Conservation (phyloP, 2,329 filamentous ascomycete genomes). For the Lecanosticta acicola region DNA sequence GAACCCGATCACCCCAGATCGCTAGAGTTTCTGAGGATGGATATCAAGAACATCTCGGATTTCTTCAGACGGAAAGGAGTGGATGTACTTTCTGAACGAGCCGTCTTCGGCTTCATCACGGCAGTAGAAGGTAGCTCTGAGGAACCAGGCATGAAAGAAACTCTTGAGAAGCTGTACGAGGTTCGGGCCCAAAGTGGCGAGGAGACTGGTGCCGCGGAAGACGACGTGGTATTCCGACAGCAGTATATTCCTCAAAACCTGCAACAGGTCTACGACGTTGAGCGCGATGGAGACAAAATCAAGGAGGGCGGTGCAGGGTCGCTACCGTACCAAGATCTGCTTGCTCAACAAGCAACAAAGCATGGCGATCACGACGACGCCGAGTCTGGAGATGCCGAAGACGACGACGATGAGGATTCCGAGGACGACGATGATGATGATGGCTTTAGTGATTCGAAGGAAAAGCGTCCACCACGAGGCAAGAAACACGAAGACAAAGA, state of each 20-base stretch:
- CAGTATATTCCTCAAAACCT: constrained; percentile 96
- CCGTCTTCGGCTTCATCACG: constrained; percentile 80
- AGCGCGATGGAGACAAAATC: constrained; percentile 78
- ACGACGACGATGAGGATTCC: constrained; percentile 34
- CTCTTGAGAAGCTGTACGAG: constrained; percentile 63
- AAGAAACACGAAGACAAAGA: constrained; percentile 90
- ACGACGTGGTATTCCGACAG: constrained; percentile 88
- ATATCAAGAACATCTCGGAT: constrained; percentile 92
- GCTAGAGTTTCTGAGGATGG: constrained; percentile 92
- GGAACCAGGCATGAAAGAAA: constrained; percentile 54
- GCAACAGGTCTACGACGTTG: constrained; percentile 93
- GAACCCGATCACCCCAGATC: constrained; percentile 93
- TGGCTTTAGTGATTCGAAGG: constrained; percentile 37
- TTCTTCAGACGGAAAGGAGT: constrained; percentile 87
- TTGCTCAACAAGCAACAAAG: constrained; percentile 61
- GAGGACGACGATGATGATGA: constrained; percentile 27
- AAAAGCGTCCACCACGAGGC: constrained; percentile 62
- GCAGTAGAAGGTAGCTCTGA: constrained; percentile 55
- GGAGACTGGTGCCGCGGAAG: constrained; percentile 59
- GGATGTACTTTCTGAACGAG: constrained; percentile 69
- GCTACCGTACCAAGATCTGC: constrained; percentile 78
- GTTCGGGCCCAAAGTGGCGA: constrained; percentile 46
- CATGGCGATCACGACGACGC: constrained; percentile 19
- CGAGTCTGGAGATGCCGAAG: constrained; percentile 28
- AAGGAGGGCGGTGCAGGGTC: constrained; percentile 66